Evolutionary conservation across 768 basidiomycete genomes (phyloP).

Genomic region (Amanita rubescens): DNA sequence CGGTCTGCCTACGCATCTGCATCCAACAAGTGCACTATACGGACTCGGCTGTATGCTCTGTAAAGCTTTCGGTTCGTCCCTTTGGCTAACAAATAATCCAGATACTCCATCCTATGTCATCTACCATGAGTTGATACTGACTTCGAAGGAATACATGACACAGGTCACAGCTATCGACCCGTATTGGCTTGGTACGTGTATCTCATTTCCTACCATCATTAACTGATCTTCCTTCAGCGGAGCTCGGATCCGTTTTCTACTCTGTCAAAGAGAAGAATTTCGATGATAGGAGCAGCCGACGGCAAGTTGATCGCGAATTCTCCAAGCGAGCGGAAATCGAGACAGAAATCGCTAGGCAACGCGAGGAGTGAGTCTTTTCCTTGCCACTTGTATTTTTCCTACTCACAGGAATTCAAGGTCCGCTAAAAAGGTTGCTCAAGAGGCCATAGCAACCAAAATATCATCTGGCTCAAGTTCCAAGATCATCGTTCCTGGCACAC

Average conservation of each 20-base stretch:
- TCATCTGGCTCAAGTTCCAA: slow-evolving; percentile 47
- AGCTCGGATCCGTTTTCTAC: slow-evolving; percentile 94
- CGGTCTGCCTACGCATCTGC: slow-evolving; percentile 89
- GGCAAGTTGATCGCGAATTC: slow-evolving; percentile 83
- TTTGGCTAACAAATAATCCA: slow-evolving; percentile 23
- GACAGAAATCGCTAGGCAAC: slow-evolving; percentile 79
- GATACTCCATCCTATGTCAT: slow-evolving; percentile 95
- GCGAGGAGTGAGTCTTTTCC: slow-evolving; percentile 56
- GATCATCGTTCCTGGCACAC: slow-evolving; percentile 77
- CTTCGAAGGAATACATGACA: slow-evolving; percentile 97
- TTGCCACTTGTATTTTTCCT: neutral
- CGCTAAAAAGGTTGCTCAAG: slow-evolving; percentile 57
- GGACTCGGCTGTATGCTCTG: slow-evolving; percentile 83
- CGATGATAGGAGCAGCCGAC: slow-evolving; percentile 74
- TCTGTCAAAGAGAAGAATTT: slow-evolving; percentile 98
- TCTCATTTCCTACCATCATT: slow-evolving; percentile 1
- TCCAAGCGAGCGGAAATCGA: slow-evolving; percentile 88
- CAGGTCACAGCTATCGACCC: slow-evolving; percentile 98
- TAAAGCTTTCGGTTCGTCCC: neutral
- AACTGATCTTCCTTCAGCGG: slow-evolving; percentile 43
- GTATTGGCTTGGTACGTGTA: slow-evolving; percentile 82
- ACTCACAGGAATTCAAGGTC: slow-evolving; percentile 28
- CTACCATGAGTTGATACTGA: slow-evolving; percentile 93
- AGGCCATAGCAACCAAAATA: slow-evolving; percentile 47
- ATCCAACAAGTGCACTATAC: slow-evolving; percentile 94